phyloP scores from a whole-genome alignment of 2,329 filamentous ascomycete species.

The Cladophialophora exuberans region DNA sequence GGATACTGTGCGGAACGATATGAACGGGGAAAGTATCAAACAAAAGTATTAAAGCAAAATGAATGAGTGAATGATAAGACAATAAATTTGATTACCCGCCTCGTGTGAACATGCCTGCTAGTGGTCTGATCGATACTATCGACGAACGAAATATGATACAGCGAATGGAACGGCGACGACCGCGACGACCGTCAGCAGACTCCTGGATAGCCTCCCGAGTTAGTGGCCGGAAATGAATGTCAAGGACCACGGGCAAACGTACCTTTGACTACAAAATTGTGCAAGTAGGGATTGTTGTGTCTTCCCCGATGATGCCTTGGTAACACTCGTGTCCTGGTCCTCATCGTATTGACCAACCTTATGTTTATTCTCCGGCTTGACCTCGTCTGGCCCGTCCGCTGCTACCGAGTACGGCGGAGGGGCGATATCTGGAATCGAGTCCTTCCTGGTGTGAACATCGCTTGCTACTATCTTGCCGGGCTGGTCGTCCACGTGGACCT shows the following conservation, averaged over 20 bases:
- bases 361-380: neutral
- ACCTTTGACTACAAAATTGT: slow-evolving; percentile 13
- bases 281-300: slow-evolving; percentile 15
- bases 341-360: neutral
- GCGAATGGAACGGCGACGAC: slow-evolving; percentile 23
- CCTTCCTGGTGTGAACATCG: slow-evolving; percentile 14
- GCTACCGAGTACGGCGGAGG: slow-evolving; percentile 25
- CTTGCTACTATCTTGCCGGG: neutral
- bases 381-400: neutral
- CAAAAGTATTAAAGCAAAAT: neutral
- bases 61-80: neutral
- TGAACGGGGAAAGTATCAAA: neutral
- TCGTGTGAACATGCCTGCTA: neutral
- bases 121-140: slow-evolving; percentile 13
- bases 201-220: neutral
- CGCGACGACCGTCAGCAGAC: slow-evolving; percentile 18
- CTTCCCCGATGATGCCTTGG: neutral
- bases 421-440: slow-evolving; percentile 25
- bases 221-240: slow-evolving; percentile 1
- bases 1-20: neutral
- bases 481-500: neutral
- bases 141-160: slow-evolving; percentile 20
- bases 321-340: too few relatives aligned
- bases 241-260: neutral
- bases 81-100: too few relatives aligned